A percentile compares a stretch with the other conserved stretches of the same genome.
Conservation (phyloP, 805 yeast species). For the Lachancea meyersii region DNA sequence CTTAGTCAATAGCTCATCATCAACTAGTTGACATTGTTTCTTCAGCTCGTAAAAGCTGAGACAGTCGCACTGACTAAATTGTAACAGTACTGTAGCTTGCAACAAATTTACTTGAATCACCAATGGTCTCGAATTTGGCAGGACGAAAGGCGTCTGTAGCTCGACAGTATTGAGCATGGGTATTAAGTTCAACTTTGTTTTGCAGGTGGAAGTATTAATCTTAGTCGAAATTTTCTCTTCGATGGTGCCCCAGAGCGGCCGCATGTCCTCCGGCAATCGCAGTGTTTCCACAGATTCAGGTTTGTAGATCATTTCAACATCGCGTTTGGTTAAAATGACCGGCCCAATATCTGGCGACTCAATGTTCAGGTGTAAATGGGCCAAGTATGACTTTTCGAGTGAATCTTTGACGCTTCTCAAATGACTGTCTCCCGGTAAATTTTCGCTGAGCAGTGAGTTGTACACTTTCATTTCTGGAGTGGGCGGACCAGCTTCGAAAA, state of each 20-base stretch:
- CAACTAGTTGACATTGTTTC: neutral
- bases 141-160: conserved; percentile 13
- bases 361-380: neutral
- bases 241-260: neutral
- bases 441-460: neutral
- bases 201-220: neutral
- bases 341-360: neutral
- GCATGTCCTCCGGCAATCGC: neutral
- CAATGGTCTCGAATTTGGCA: conserved; percentile 9
- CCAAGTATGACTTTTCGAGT: neutral
- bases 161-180: conserved; percentile 12
- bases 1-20: neutral
- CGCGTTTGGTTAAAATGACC: neutral
- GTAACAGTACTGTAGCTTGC: conserved; percentile 23
- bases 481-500: neutral
- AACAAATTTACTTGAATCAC: conserved; percentile 22
- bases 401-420: neutral
- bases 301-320: neutral
- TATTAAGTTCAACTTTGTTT: conserved; percentile 4
- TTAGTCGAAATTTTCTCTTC: neutral
- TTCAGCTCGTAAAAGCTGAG: conserved; percentile 13
- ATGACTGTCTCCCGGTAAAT: neutral
- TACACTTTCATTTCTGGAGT: neutral
- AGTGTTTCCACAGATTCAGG: neutral
- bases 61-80: conserved; percentile 19